Base-by-base conservation (phyloP, 192 early-diverging fungal genomes). In the Linnemannia hyalina region DNA sequence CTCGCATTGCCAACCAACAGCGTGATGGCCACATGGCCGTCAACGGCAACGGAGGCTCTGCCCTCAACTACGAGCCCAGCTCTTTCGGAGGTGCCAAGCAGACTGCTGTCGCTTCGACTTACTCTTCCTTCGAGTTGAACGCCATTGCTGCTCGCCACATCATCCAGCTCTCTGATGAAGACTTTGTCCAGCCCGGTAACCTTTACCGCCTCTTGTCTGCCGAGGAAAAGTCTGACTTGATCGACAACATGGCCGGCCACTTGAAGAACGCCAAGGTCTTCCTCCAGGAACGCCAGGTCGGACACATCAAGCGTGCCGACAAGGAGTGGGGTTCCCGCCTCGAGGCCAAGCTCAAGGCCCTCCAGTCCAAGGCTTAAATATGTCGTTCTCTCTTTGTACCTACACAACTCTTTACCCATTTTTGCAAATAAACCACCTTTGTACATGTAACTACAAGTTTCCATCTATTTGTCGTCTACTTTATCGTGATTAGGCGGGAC, bases 41-140 rank as follows among this genome's bases (percentile, higher is more conserved):
- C 46, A 82, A 82, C 74, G 85, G 88, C 75, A 94, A 94, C 76
- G 89, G 91, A 46, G 94, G 93, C 36, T 70, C 93, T 41, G 84
- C 82, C 49, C 91, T 92, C 68, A 93, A 93, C 89, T 95, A 93
- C 82, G 90, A 92, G 81, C 92, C 91, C 74, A 93, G 90, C 86
- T 91, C 91, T 77, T 91, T 89, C 85, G 92, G 90, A 80, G 92
- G 90, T 16, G 90, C 92, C 18, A 72, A 79, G 38, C 87, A 92
- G 74, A 80, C 68, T 40, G 78, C 46, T 29, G 54, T 52, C 3
- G 68, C 76, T n/a, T 88, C 80, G 60, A 88, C 83, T 35, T 90
- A 88, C 73, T 72, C 75, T n/a, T 38, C 44, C 15, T 83, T 86
- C 7, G 82, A 81, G 9, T 68, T 91, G 52, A 81, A 90, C 47